These are phyloP conservation scores for Solanum pimpinellifolium DNA, from an alignment of 257 asterid species.

Conservation along the genomic window DNA sequence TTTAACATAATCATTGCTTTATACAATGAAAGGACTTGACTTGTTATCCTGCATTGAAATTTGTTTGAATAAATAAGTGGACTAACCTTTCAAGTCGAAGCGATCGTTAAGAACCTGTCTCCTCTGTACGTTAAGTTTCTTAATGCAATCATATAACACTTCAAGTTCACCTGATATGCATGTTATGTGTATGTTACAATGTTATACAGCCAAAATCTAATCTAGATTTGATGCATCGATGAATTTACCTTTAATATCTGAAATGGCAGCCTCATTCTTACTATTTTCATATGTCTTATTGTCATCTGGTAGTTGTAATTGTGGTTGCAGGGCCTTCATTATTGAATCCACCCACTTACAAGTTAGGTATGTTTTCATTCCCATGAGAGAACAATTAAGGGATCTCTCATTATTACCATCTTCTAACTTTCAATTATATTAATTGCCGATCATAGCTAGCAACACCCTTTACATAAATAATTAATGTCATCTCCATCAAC, in stretches of 20 bases:
- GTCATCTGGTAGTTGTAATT: neutral
- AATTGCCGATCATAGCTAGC: neutral
- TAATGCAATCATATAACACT: neutral
- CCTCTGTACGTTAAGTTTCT: neutral
- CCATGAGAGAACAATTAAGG: neutral
- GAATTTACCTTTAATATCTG: conserved; percentile 1
- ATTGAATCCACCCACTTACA: conserved; percentile 2
- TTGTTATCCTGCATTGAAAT: neutral
- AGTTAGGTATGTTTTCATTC: neutral
- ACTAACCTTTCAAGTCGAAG: conserved; percentile 10
- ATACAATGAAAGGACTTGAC: too few relatives aligned
- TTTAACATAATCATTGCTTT: too few relatives aligned
- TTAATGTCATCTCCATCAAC: neutral
- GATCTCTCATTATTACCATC: neutral
- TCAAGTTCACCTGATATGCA: conserved; percentile 1
- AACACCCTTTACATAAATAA: neutral
- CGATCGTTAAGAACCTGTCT: neutral
- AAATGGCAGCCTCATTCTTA: neutral
- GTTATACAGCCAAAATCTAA: neutral
- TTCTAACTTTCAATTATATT: neutral
- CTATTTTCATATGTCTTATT: neutral
- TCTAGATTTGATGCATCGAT: neutral
- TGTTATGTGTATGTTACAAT: neutral
- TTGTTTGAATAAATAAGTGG: neutral
- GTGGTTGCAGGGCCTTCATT: neutral